Evolutionary conservation across 2,329 filamentous ascomycete species (phyloP).

Genomic region (Monilinia laxa): DNA sequence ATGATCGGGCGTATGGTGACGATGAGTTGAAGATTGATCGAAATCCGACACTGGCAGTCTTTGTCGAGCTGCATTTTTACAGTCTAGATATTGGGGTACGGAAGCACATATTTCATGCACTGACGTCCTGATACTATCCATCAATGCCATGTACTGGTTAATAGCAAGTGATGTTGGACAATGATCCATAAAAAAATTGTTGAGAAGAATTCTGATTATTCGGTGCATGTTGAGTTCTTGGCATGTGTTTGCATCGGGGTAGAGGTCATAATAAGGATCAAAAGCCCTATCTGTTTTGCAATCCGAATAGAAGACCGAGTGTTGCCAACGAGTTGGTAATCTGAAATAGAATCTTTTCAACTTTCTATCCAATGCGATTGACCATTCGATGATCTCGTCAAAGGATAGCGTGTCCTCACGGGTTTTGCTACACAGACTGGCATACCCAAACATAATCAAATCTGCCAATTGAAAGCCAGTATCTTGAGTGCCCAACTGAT

Average conservation of each 20-base stretch:
- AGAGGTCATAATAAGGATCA: constrained; percentile 17
- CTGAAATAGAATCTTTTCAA: constrained; percentile 2
- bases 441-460: constrained; percentile 20
- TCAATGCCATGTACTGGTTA: background rate
- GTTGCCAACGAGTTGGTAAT: constrained; percentile 17
- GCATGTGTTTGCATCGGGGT: constrained; percentile 14
- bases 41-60: background rate
- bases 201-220: constrained; percentile 25
- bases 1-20: constrained; percentile 2
- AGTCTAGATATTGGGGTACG: constrained; percentile 23
- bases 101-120: constrained; percentile 25
- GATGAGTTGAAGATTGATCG: background rate
- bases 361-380: constrained; percentile 8
- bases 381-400: background rate
- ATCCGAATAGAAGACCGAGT: background rate
- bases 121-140: constrained; percentile 12
- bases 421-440: constrained; percentile 15
- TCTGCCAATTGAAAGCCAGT: constrained; percentile 12
- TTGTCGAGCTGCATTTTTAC: background rate
- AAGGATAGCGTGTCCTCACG: constrained; percentile 2
- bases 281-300: constrained; percentile 13
- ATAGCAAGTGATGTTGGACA: background rate
- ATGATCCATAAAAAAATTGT: constrained; percentile 8
- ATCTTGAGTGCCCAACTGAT: constrained; percentile 9
- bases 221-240: constrained; percentile 24